Conservation (phyloP, 345 rosid genomes). For the Cardamine resedifolia region DNA sequence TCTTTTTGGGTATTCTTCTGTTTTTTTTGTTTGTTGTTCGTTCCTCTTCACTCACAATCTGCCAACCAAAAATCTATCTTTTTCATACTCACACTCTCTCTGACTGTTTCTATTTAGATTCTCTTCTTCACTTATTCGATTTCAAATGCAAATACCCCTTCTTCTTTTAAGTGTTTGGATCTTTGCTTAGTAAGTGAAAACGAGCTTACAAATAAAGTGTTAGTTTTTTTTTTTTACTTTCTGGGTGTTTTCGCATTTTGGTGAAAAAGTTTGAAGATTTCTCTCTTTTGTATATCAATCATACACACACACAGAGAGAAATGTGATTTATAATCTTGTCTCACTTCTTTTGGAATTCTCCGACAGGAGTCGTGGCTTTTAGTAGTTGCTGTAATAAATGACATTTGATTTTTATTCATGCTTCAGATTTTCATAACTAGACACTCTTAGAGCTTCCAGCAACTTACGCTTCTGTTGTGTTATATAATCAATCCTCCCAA, state of each 20-base stretch:
- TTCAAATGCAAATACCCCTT: conserved; percentile 11
- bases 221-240: too few relatives aligned
- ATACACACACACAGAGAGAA: not conserved
- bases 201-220: too few relatives aligned
- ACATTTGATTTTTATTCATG: not conserved
- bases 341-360: not conserved
- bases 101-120: not conserved
- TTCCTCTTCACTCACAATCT: conserved; percentile 24
- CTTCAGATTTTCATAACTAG: conserved; percentile 37
- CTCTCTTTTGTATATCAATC: not conserved
- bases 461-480: conserved; percentile 12
- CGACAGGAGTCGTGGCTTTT: conserved; percentile 15
- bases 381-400: conserved; percentile 25
- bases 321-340: not conserved
- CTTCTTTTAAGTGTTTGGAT: conserved; percentile 18
- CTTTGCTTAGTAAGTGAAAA: not conserved
- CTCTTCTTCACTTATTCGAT: conserved; percentile 1
- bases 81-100: conserved; percentile 13
- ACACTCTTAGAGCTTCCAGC: conserved; percentile 18
- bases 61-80: conserved; percentile 12
- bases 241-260: too few relatives aligned
- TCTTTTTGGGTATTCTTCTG: conserved; percentile 18
- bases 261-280: not conserved
- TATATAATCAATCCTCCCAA: not conserved
- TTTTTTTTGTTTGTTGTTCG: conserved; percentile 21